phyloP scores from a whole-genome alignment of 352 stramenopile genomes.

The Pythium phragmiticola region DNA sequence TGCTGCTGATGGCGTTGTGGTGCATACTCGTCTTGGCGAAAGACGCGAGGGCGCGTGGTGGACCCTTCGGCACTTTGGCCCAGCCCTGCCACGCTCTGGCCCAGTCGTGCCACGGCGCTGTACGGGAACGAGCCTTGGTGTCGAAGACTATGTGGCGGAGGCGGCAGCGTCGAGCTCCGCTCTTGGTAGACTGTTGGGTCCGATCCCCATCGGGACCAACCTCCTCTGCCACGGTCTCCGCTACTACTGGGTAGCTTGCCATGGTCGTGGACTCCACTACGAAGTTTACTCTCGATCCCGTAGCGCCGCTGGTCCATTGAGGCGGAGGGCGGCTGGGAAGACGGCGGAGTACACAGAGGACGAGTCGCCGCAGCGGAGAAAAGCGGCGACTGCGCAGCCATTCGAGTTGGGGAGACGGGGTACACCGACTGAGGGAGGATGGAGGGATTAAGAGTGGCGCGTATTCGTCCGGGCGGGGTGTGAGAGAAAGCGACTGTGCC shows the following conservation, averaged over 20 bases:
- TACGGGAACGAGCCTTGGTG: slow-evolving; percentile 10
- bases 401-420: neutral
- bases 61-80: neutral
- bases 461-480: neutral
- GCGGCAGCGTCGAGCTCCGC: neutral
- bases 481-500: neutral
- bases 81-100: too few species aligned
- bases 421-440: neutral
- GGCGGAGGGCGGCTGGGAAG: neutral
- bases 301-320: neutral
- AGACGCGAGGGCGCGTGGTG: neutral
- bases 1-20: neutral
- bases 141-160: neutral
- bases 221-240: neutral
- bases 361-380: neutral
- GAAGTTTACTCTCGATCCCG: neutral
- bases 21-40: neutral
- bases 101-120: neutral
- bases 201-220: neutral
- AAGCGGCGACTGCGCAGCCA: neutral
- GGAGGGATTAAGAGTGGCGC: neutral
- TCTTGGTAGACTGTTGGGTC: neutral
- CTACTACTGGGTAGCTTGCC: neutral
- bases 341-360: slow-evolving; percentile 1
- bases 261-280: neutral